Percentiles rank a stretch among this genome's conserved stretches.
Evolutionary conservation across 2,329 filamentous ascomycete species (phyloP).

Genomic region (Apiospora sp.): DNA sequence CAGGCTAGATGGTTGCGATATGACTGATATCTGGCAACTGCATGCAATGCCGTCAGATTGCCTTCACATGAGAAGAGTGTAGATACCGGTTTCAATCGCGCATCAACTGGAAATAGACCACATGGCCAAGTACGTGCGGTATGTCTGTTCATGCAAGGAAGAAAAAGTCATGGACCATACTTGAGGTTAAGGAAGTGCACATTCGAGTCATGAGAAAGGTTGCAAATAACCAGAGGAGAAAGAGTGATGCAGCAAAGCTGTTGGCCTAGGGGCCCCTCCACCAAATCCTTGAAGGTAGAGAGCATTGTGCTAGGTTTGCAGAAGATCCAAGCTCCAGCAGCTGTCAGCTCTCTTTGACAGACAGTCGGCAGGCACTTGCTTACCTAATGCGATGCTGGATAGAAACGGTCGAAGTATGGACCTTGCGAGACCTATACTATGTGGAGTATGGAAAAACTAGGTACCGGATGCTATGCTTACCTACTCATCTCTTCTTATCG

Average conservation of each 20-base stretch:
- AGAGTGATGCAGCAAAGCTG: slow-evolving; percentile 9
- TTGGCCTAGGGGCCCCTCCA: background rate
- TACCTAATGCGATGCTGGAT: too few species aligned
- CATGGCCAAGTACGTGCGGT: background rate
- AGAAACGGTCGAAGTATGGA: background rate
- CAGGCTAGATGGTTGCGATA: background rate
- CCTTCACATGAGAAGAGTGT: background rate
- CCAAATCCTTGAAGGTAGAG: background rate
- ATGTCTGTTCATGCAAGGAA: background rate
- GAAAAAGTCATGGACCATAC: background rate
- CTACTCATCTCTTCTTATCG: slow-evolving; percentile 1
- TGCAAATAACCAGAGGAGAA: background rate
- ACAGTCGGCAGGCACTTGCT: background rate
- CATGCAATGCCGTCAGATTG: background rate
- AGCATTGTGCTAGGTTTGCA: background rate
- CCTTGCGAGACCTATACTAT: background rate
- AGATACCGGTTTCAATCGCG: background rate
- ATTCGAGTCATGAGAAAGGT: slow-evolving; percentile 17
- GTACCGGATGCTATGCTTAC: background rate
- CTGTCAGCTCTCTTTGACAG: slow-evolving; percentile 4
- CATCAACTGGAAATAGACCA: background rate
- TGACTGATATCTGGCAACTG: background rate
- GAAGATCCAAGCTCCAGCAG: slow-evolving; percentile 5
- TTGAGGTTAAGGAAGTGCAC: background rate
- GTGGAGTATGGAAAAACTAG: background rate